These are phyloP conservation scores for Tetrahymena borealis DNA, from an alignment of 73 alveolate species.

Conservation along the genomic window DNA sequence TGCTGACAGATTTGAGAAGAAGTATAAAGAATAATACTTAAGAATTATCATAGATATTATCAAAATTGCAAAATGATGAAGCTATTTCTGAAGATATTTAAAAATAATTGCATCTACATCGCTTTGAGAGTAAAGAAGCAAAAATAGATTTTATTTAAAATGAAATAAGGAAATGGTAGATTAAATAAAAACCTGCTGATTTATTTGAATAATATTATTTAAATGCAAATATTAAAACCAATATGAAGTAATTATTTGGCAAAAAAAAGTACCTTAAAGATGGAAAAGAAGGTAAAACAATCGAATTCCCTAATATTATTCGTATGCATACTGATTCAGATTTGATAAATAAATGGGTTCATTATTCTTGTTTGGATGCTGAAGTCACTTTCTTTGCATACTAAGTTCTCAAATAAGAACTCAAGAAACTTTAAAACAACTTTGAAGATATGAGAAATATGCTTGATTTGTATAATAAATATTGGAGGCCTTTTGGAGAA, in stretches of 20 bases:
- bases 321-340: conserved; percentile 69
- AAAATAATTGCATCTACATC: background rate
- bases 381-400: conserved; percentile 56
- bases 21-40: background rate
- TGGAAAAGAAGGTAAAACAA: conserved; percentile 62
- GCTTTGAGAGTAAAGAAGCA: background rate
- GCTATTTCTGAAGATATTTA: background rate
- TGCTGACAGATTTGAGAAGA: background rate
- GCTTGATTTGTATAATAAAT: conserved; percentile 57
- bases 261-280: conserved; percentile 49
- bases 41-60: background rate
- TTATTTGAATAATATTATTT: conserved; percentile 9
- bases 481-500: conserved; percentile 87
- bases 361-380: conserved; percentile 82
- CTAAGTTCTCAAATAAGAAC: background rate
- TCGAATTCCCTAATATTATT: conserved; percentile 64
- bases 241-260: conserved; percentile 61
- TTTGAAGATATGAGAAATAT: conserved; percentile 41
- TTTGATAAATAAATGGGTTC: conserved; percentile 60
- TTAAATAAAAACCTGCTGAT: conserved; percentile 8
- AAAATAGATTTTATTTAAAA: conserved; percentile 6
- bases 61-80: background rate
- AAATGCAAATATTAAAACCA: conserved; percentile 42
- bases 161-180: conserved; percentile 1
- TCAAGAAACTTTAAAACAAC: background rate